Conservation (phyloP, 2,329 filamentous ascomycete genomes). For the Fusarium buharicum region DNA sequence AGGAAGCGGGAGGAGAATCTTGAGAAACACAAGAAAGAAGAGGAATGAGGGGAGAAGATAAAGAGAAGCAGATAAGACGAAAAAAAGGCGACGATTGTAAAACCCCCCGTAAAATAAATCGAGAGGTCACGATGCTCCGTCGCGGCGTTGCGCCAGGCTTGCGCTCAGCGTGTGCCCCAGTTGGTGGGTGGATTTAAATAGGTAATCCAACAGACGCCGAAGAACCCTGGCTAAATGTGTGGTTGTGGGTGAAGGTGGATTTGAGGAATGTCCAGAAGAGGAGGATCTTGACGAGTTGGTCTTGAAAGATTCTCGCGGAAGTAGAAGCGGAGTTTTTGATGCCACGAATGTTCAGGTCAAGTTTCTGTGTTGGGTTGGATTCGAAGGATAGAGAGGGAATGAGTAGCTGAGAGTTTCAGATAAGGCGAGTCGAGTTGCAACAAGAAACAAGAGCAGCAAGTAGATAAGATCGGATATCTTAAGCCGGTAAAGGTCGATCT, state of each 20-base stretch:
- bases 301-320: constrained; percentile 40
- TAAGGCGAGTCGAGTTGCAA: constrained; percentile 11
- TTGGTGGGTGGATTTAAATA: constrained; percentile 42
- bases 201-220: constrained; percentile 35
- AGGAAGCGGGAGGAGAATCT: constrained; percentile 14
- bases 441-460: constrained; percentile 11
- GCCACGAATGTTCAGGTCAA: constrained; percentile 18
- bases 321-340: constrained; percentile 34
- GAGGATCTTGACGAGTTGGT: constrained; percentile 28
- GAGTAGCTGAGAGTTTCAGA: constrained; percentile 19
- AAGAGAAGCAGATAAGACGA: constrained; percentile 22
- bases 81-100: constrained; percentile 21
- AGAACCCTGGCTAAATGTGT: constrained; percentile 35
- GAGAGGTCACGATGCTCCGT: constrained; percentile 47
- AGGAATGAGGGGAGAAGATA: constrained; percentile 22
- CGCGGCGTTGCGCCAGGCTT: constrained; percentile 44
- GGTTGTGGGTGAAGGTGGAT: constrained; percentile 46
- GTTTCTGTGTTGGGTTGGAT: constrained; percentile 18
- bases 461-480: constrained; percentile 24
- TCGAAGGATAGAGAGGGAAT: not conserved
- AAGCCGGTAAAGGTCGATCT: constrained; percentile 41
- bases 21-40: constrained; percentile 14
- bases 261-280: constrained; percentile 32
- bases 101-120: constrained; percentile 35
- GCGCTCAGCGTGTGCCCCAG: constrained; percentile 37